Evolutionary conservation across 2,329 filamentous ascomycete species (phyloP).

Genomic region (Colletotrichum sp.): DNA sequence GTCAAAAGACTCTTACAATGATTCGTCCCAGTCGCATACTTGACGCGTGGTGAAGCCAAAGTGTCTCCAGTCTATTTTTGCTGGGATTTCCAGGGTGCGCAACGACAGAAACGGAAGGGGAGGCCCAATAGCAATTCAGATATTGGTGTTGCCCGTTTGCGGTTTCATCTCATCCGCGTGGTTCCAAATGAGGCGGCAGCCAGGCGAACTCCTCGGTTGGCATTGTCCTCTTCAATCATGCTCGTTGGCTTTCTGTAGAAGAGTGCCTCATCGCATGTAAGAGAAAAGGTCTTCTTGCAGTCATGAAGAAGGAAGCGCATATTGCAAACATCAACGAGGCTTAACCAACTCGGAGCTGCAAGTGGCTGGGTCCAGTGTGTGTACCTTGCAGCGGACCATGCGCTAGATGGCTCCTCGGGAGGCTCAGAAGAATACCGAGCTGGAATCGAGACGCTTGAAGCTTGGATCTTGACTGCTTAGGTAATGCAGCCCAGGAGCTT

Average conservation of each 20-base stretch:
- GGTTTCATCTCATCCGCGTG: conserved; percentile 1
- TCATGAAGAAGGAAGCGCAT: not conserved
- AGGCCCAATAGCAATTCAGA: not conserved
- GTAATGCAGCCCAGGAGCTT: not conserved
- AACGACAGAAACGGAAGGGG: not conserved
- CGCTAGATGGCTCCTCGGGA: not conserved
- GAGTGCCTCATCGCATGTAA: not conserved
- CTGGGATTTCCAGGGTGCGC: not conserved
- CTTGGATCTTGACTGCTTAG: not conserved
- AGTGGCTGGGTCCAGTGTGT: not conserved
- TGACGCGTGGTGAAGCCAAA: not conserved
- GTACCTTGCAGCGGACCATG: not conserved
- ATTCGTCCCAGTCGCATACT: not conserved
- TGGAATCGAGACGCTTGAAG: not conserved
- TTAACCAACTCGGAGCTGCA: not conserved
- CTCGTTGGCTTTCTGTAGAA: not conserved
- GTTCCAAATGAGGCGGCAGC: not conserved
- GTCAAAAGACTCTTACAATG: fast-evolving
- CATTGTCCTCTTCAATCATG: not conserved
- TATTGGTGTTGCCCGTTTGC: not conserved
- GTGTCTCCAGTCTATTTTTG: not conserved
- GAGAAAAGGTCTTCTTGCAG: not conserved
- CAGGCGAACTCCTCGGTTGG: not conserved
- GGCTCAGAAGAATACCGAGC: not conserved
- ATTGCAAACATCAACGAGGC: not conserved